phyloP scores from a whole-genome alignment of 176 grass and related monocot genomes.

The Hyparrhenia diplandra region DNA sequence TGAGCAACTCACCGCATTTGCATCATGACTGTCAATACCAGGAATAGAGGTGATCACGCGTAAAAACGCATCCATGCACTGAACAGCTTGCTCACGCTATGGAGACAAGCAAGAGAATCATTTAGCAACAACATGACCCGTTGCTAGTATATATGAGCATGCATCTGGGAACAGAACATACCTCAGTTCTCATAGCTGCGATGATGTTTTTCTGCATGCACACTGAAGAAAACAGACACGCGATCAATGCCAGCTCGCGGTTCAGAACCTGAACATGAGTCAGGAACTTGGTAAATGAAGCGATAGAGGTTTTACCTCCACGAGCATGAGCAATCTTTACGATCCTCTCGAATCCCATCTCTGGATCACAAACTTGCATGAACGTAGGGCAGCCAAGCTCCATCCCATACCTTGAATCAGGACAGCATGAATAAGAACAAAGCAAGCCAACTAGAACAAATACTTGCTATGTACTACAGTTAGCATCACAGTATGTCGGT shows the following conservation, averaged over 20 bases:
- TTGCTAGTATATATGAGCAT: background rate
- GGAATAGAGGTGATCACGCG: conserved; percentile 72
- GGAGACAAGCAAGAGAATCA: background rate
- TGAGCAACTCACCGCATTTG: conserved; percentile 53
- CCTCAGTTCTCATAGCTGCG: conserved; percentile 67
- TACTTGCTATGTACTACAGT: background rate
- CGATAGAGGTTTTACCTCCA: conserved; percentile 45
- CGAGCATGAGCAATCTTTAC: conserved; percentile 84
- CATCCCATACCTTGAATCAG: conserved; percentile 51
- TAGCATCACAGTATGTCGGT: background rate
- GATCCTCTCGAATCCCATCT: conserved; percentile 92
- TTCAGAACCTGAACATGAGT: conserved; percentile 4
- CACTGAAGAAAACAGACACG: conserved; percentile 37
- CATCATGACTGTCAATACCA: conserved; percentile 78
- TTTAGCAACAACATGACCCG: background rate
- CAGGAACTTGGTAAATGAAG: background rate
- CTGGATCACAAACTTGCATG: conserved; percentile 56
- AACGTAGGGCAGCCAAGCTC: conserved; percentile 75
- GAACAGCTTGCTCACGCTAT: conserved; percentile 64
- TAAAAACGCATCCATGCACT: conserved; percentile 67
- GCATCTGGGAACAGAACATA: conserved; percentile 23
- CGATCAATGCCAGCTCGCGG: conserved; percentile 3
- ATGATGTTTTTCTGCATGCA: conserved; percentile 68
- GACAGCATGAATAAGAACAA: background rate
- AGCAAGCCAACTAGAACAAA: background rate